A percentile compares a stretch with the other conserved stretches of the same genome.
Evolutionary conservation across 2,329 filamentous ascomycete genomes (phyloP).

Genomic region (Periconia sp.): DNA sequence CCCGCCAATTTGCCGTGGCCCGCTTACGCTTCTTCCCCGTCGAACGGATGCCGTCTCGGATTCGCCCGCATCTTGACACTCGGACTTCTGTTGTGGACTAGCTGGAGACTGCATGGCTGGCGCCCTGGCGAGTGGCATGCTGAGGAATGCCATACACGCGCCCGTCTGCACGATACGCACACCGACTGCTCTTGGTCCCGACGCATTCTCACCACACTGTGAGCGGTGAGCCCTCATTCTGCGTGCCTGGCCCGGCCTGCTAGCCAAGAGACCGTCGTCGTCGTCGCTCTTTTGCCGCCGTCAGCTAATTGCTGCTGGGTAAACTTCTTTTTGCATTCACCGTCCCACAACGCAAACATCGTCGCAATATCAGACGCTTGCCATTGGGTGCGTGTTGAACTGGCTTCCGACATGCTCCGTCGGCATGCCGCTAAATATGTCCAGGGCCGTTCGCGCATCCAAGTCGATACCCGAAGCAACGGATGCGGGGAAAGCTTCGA

Average conservation of each 20-base stretch:
- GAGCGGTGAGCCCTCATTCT: too few relatives aligned
- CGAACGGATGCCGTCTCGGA: slow-evolving; percentile 24
- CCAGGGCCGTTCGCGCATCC: slow-evolving; percentile 17
- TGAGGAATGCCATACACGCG: background rate
- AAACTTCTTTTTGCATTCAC: too few relatives aligned
- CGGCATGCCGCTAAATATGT: slow-evolving; percentile 7
- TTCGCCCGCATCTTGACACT: too few relatives aligned
- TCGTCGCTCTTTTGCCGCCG: too few relatives aligned
- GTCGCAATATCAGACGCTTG: too few relatives aligned
- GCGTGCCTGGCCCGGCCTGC: too few relatives aligned
- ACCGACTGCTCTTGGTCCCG: slow-evolving; percentile 15
- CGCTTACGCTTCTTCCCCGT: slow-evolving; percentile 18
- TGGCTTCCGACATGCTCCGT: background rate
- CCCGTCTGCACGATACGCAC: slow-evolving; percentile 14
- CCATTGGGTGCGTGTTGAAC: too few relatives aligned
- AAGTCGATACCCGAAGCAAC: slow-evolving; percentile 8
- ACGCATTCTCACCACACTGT: background rate
- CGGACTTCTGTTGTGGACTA: too few relatives aligned
- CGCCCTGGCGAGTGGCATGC: background rate
- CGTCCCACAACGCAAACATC: too few relatives aligned
- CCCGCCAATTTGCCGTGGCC: slow-evolving; percentile 15
- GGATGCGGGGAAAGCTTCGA: slow-evolving; percentile 41
- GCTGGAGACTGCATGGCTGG: too few relatives aligned
- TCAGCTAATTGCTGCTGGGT: too few relatives aligned
- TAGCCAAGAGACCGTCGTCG: too few relatives aligned